These are phyloP conservation scores for Priceomyces melissophilus DNA, from an alignment of 805 yeast genomes.

Conservation along the genomic window DNA sequence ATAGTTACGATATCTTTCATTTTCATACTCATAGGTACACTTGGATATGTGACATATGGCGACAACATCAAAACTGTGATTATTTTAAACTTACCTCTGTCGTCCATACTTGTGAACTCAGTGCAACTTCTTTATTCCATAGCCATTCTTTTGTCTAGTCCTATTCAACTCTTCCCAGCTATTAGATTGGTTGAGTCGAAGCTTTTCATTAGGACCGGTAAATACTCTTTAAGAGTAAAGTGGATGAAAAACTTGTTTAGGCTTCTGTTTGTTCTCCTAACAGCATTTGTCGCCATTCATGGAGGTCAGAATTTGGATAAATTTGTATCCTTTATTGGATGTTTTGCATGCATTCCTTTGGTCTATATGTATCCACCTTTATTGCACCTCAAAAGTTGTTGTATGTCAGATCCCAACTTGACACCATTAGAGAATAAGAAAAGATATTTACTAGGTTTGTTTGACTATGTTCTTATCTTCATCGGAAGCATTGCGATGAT, in stretches of 20 bases:
- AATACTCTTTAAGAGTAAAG: slow-evolving; percentile 47
- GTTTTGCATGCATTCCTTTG: slow-evolving; percentile 81
- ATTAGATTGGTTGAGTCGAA: slow-evolving; percentile 67
- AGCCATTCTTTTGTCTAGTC: slow-evolving; percentile 75
- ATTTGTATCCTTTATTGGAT: slow-evolving; percentile 78
- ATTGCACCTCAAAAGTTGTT: slow-evolving; percentile 58
- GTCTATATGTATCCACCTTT: slow-evolving; percentile 85
- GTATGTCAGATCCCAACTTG: slow-evolving; percentile 19
- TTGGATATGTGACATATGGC: slow-evolving; percentile 74
- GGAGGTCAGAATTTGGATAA: slow-evolving; percentile 70
- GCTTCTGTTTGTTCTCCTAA: slow-evolving; percentile 48
- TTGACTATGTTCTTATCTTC: slow-evolving; percentile 48
- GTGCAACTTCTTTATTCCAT: slow-evolving; percentile 71
- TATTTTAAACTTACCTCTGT: slow-evolving; percentile 68
- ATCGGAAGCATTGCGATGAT: slow-evolving; percentile 62
- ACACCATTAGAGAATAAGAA: slow-evolving; percentile 21
- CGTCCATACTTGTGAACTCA: slow-evolving; percentile 54
- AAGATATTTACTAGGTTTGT: slow-evolving; percentile 32
- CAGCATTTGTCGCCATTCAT: slow-evolving; percentile 56
- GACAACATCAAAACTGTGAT: slow-evolving; percentile 62
- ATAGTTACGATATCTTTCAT: slow-evolving; percentile 59
- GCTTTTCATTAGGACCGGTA: slow-evolving; percentile 58
- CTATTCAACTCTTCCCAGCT: slow-evolving; percentile 79
- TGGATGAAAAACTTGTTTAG: slow-evolving; percentile 68
- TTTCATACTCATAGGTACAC: slow-evolving; percentile 59